These are phyloP conservation scores for Golubevia pallescens DNA, from an alignment of 1,284 basidiomycete species.

Conservation along the genomic window DNA sequence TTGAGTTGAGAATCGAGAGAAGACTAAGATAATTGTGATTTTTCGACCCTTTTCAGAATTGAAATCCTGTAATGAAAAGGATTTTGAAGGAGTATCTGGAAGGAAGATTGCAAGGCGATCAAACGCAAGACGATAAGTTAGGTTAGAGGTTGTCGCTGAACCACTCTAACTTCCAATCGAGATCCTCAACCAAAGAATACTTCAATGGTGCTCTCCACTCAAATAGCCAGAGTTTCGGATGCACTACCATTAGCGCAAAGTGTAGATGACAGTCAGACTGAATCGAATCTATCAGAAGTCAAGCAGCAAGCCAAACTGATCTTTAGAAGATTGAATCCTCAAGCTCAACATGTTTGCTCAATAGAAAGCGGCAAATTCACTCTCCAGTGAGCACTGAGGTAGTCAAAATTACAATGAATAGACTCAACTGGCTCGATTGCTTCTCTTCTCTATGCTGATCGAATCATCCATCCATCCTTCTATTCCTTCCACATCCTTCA, in stretches of 20 bases:
- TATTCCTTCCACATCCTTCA: background rate
- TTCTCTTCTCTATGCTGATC: background rate
- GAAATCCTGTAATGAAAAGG: too few species aligned
- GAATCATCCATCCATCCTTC: background rate
- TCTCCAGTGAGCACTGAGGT: slow-evolving; percentile 30
- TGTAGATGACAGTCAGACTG: slow-evolving; percentile 56
- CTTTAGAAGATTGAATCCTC: slow-evolving; percentile 46
- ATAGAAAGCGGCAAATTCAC: slow-evolving; percentile 59
- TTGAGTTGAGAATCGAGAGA: too few species aligned
- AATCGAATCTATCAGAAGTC: slow-evolving; percentile 50
- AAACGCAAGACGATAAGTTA: too few species aligned
- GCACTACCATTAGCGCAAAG: slow-evolving; percentile 59
- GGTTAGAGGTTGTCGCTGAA: too few species aligned
- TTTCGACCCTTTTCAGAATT: too few species aligned
- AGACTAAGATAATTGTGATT: too few species aligned
- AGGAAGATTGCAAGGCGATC: too few species aligned
- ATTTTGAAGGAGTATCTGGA: too few species aligned
- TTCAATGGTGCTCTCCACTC: slow-evolving; percentile 57
- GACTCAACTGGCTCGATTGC: background rate
- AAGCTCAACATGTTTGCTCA: slow-evolving; percentile 52
- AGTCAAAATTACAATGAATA: too few species aligned
- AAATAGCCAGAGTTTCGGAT: slow-evolving; percentile 57
- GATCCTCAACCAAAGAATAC: too few species aligned
- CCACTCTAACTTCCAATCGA: too few species aligned
- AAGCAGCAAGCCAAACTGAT: slow-evolving; percentile 62